A percentile compares a stretch with the other conserved stretches of the same genome.
Conservation (phyloP, 1,139 yeast genomes). For the Wickerhamiella pararugosa region DNA sequence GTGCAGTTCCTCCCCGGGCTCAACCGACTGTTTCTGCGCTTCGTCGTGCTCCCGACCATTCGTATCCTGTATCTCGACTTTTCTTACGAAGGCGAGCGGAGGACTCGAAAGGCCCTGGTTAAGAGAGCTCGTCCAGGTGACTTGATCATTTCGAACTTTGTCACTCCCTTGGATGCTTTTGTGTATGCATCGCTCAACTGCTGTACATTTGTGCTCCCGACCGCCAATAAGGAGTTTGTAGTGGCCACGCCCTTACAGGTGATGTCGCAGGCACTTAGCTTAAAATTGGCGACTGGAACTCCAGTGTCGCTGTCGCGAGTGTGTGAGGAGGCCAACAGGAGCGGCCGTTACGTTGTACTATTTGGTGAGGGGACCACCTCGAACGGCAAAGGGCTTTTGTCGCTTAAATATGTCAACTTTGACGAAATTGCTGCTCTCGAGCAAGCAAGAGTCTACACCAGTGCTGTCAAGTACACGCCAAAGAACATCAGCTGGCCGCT, state of each 20-base stretch:
- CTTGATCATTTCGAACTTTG: constrained; percentile 25
- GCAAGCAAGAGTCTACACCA: constrained; percentile 18
- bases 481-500: constrained; percentile 16
- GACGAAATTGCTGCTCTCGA: constrained; percentile 6
- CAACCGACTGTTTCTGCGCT: constrained; percentile 9
- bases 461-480: constrained; percentile 24
- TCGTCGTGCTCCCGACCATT: constrained; percentile 13
- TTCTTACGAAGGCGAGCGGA: constrained; percentile 15
- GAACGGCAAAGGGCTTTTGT: constrained; percentile 28
- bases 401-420: constrained; percentile 13
- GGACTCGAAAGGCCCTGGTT: constrained; percentile 11
- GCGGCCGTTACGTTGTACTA: constrained; percentile 20
- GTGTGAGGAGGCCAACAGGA: constrained; percentile 15
- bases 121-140: constrained; percentile 22
- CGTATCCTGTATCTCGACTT: constrained; percentile 13
- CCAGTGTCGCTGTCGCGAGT: constrained; percentile 13
- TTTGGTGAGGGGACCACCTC: constrained; percentile 30
- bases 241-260: constrained; percentile 10
- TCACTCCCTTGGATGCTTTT: constrained; percentile 28
- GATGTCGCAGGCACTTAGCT: constrained; percentile 14
- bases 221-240: constrained; percentile 6
- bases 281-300: constrained; percentile 1
- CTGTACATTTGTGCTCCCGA: constrained; percentile 22
- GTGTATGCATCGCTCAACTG: constrained; percentile 20
- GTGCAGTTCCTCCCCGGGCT: constrained; percentile 11